Base-by-base conservation (phyloP, 2,329 filamentous ascomycete genomes). In the Fusarium odoratissimum region DNA sequence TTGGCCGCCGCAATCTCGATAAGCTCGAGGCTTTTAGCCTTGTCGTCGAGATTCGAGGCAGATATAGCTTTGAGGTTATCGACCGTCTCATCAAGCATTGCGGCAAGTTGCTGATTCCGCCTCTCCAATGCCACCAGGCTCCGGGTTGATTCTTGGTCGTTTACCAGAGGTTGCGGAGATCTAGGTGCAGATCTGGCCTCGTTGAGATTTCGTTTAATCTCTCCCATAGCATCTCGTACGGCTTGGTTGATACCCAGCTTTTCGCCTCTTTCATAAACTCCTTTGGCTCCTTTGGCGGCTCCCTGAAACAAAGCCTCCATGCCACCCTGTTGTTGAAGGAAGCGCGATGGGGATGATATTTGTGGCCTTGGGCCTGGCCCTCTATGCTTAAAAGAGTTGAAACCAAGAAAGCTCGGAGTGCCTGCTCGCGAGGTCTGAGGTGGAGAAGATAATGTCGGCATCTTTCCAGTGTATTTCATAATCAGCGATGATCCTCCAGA, bases 241-340 rank as follows among this genome's bases (percentile, higher is more conserved):
- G 91, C 93, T 80, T 93, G 92, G 78, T 94, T 95, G 62, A 96
- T 92, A 11, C 93, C 93, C 69, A 95, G 90, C 77, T 90, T 92
- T 80, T 95, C 92, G 58, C 93, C 88, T 37, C 90, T 87, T 75
- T 93, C 91, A 38, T 94, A 84, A 21, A 95, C 90, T 58, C 90
- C 91, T 78, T 92, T 93, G 23, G 95, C 91, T 69, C 91, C 90
- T 79, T 93, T 93, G 25, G 93, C 92, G 7, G 93, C 93, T 21
- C 91, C 92, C 77, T 95, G 92, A 33, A 96, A 87, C 1, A 96
- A 80, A 3, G 89, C 89, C 79, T 95, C 93, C 49, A 95, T 86
- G 19, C 89, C 85, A 5, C 86, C 88, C 33, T 88, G 87, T 44
- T 90, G 86, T 46, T 89, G 86, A n/a, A 89, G 83, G 61, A 89